Conservation (phyloP, 2,329 filamentous ascomycete genomes). For the Penicillium frequentans region DNA sequence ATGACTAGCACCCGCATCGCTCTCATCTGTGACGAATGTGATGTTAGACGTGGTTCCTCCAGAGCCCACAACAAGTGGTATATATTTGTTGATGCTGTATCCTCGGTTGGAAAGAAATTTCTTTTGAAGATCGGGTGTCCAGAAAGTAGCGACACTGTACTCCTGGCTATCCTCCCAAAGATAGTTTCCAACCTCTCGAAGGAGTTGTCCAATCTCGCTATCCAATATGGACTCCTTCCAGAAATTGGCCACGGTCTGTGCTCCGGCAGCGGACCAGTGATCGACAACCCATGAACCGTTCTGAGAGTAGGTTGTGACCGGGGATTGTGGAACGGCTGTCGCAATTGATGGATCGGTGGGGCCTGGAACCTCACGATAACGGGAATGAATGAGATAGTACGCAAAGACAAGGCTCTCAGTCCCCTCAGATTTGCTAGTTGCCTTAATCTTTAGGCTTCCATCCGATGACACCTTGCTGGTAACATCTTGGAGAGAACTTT, state of each 20-base stretch:
- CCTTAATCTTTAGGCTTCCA: background rate
- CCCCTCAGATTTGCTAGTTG: background rate
- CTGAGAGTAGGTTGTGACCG: conserved; percentile 21
- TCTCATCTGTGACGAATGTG: background rate
- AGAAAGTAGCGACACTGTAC: conserved; percentile 33
- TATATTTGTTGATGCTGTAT: conserved; percentile 30
- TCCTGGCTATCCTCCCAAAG: conserved; percentile 34
- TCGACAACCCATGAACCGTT: conserved; percentile 42
- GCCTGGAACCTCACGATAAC: background rate
- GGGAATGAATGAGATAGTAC: conserved; percentile 16
- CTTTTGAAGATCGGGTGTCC: conserved; percentile 35
- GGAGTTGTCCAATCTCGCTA: conserved; percentile 28
- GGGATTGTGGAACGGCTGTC: conserved; percentile 18
- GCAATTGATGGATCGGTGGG: background rate
- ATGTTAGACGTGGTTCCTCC: background rate
- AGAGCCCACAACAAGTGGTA: background rate
- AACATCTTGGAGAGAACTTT: background rate
- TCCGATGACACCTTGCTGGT: background rate
- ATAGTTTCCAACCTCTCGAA: conserved; percentile 38
- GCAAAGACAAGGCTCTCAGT: conserved; percentile 10
- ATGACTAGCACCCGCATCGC: background rate
- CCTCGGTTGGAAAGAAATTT: conserved; percentile 33
- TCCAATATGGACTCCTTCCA: conserved; percentile 41
- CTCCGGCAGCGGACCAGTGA: conserved; percentile 42
- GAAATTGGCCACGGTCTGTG: conserved; percentile 36